phyloP scores from a whole-genome alignment of 192 early-diverging fungal genomes.

The Backusella tuberculispora region DNA sequence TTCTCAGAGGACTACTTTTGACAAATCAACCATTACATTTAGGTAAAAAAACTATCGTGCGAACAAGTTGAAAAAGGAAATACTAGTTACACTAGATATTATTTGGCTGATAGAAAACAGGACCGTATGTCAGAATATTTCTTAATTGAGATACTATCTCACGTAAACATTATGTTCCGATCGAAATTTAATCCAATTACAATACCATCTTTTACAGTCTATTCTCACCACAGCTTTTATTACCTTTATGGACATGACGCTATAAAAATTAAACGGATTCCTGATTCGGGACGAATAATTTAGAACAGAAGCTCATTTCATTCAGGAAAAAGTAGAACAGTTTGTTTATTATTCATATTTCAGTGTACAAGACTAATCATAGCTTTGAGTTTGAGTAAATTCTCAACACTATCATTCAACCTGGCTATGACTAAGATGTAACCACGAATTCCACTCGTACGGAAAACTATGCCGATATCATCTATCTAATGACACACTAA shows the following conservation, averaged over 20 bases:
- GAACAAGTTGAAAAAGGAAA: constrained; percentile 17
- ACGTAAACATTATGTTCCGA: constrained; percentile 12
- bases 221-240: constrained; percentile 7
- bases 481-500: constrained; percentile 11
- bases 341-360: not conserved
- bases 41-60: constrained; percentile 16
- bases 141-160: not conserved
- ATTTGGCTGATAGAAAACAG: not conserved
- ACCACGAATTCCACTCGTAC: not conserved
- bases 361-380: not conserved
- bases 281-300: not conserved
- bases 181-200: not conserved
- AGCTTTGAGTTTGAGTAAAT: not conserved
- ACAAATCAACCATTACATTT: constrained; percentile 25
- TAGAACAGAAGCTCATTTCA: not conserved
- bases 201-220: not conserved
- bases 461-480: not conserved
- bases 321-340: not conserved
- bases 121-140: constrained; percentile 18
- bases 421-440: not conserved
- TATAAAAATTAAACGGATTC: not conserved
- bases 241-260: not conserved
- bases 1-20: constrained; percentile 28
- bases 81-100: not conserved
- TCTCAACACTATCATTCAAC: not conserved